A percentile compares a stretch with the other conserved stretches of the same genome.
Conservation (phyloP, 192 early-diverging fungal genomes). For the Lobosporangium transversale region DNA sequence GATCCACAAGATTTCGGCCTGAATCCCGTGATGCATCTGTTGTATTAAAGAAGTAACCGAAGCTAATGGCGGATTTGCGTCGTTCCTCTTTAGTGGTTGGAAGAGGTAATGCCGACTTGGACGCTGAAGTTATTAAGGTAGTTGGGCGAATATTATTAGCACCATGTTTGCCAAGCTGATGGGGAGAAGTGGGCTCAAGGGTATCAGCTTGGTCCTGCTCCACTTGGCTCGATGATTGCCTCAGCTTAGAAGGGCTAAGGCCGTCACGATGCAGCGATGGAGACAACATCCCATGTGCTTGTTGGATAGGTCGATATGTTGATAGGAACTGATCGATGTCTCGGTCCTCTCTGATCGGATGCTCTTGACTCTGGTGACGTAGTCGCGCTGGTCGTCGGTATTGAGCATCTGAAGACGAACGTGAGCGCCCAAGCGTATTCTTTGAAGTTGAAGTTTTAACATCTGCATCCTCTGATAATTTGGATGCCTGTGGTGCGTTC, state of each 20-base stretch:
- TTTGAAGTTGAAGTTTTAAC: neutral
- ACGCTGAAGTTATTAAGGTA: conserved; percentile 1
- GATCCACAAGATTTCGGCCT: conserved; percentile 17
- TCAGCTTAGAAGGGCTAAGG: neutral
- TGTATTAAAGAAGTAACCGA: conserved; percentile 36
- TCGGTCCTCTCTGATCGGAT: neutral
- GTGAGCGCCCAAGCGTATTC: conserved; percentile 13
- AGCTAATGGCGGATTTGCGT: conserved; percentile 44
- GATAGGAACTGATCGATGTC: conserved; percentile 17
- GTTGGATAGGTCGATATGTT: neutral
- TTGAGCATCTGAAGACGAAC: conserved; percentile 10
- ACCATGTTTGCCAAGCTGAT: neutral
- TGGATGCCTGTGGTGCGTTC: neutral
- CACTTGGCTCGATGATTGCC: neutral
- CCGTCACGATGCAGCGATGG: no score
- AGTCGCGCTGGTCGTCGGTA: neutral
- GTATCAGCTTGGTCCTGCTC: neutral
- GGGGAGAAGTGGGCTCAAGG: neutral
- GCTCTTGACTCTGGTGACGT: neutral
- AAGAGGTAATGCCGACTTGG: conserved; percentile 1
- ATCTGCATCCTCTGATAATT: neutral
- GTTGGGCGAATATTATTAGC: neutral
- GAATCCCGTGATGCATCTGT: conserved; percentile 4
- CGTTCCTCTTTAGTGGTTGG: conserved; percentile 33
- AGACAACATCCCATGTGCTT: conserved; percentile 3